Evolutionary conservation across 2,329 filamentous ascomycete species (phyloP).

Genomic region (Monosporascus sp.): DNA sequence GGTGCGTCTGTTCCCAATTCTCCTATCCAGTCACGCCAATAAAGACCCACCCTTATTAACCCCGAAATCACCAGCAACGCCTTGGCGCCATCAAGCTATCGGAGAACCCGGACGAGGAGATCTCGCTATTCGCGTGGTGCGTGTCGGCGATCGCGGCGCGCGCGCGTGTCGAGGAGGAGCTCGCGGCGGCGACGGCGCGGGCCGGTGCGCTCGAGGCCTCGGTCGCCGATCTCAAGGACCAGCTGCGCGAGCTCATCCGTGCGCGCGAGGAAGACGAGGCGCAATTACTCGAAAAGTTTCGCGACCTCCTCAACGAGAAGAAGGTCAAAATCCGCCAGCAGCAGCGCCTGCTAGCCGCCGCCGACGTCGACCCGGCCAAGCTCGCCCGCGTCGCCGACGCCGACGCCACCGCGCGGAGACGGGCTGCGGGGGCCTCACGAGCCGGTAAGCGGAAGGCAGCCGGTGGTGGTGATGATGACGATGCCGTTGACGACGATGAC

Average conservation of each 20-base stretch:
- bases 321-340: slow-evolving; percentile 75
- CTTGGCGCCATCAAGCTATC: slow-evolving; percentile 60
- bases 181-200: slow-evolving; percentile 38
- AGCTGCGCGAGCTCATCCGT: slow-evolving; percentile 61
- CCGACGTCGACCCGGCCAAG: slow-evolving; percentile 35
- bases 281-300: slow-evolving; percentile 63
- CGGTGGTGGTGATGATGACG: slow-evolving; percentile 32
- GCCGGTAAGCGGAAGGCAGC: slow-evolving; percentile 46
- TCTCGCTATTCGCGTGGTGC: slow-evolving; percentile 68
- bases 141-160: slow-evolving; percentile 49
- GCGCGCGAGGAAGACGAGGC: slow-evolving; percentile 64
- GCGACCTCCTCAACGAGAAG: slow-evolving; percentile 69
- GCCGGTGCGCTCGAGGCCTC: slow-evolving; percentile 47
- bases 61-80: slow-evolving; percentile 47
- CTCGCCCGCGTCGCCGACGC: slow-evolving; percentile 25
- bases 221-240: slow-evolving; percentile 53
- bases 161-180: slow-evolving; percentile 36
- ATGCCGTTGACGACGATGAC: slow-evolving; percentile 33
- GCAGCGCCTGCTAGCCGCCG: slow-evolving; percentile 51
- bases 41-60: neutral
- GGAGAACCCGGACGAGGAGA: slow-evolving; percentile 50
- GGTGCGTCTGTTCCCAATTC: slow-evolving; percentile 36
- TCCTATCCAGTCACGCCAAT: slow-evolving; percentile 4
- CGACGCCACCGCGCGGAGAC: slow-evolving; percentile 14
- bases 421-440: slow-evolving; percentile 33